Conservation (phyloP, 192 early-diverging fungal species). For the Entrophospora sp. region DNA sequence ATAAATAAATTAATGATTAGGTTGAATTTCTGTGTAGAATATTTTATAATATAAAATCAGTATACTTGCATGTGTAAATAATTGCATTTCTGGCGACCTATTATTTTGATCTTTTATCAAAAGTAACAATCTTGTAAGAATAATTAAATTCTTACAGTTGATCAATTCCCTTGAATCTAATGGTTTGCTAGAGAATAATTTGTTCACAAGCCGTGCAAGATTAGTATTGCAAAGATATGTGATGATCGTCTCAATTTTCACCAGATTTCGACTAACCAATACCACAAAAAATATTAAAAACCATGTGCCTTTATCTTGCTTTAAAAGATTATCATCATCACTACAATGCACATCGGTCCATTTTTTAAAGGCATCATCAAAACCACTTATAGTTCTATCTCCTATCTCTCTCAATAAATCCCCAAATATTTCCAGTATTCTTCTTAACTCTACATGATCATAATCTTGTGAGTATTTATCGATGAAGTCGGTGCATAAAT, state of each 20-base stretch:
- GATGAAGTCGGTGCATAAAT: background rate
- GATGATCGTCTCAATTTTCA: constrained; percentile 21
- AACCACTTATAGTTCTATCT: constrained; percentile 8
- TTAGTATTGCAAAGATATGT: constrained; percentile 18
- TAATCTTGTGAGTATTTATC: background rate
- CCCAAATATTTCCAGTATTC: constrained; percentile 4
- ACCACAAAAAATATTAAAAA: constrained; percentile 24
- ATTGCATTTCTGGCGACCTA: background rate
- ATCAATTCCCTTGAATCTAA: constrained; percentile 15
- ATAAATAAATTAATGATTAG: background rate
- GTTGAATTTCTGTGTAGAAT: background rate
- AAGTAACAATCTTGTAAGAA: constrained; percentile 29
- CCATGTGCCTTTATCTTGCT: constrained; percentile 6
- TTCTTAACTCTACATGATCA: background rate
- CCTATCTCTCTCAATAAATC: constrained; percentile 14
- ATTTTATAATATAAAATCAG: background rate
- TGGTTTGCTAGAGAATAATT: constrained; percentile 4
- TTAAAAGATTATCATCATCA: background rate
- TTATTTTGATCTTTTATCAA: constrained; percentile 22
- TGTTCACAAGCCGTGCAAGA: constrained; percentile 20
- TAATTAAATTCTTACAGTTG: constrained; percentile 27
- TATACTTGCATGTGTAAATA: constrained; percentile 3
- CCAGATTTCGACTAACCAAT: constrained; percentile 17
- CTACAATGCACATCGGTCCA: background rate
- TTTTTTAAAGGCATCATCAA: constrained; percentile 1